These are phyloP conservation scores for Collybia nuda DNA, from an alignment of 768 basidiomycete genomes.

Conservation along the genomic window DNA sequence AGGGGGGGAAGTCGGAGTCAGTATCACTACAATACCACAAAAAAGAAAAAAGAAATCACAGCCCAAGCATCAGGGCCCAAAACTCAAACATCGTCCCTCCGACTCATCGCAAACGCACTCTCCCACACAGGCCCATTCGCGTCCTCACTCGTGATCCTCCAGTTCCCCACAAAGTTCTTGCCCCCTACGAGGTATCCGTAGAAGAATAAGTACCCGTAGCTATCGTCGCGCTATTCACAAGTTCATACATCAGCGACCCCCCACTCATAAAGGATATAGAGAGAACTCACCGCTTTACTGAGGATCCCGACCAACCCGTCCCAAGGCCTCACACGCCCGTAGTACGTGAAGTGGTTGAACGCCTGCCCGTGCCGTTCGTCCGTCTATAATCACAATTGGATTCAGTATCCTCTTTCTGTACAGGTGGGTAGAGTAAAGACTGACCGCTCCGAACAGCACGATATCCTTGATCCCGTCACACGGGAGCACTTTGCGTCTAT, in stretches of 20 bases:
- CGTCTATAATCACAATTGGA: too few species aligned
- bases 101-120: constrained; percentile 62
- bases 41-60: too few species aligned
- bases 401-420: too few species aligned
- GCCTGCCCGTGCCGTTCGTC: constrained; percentile 36
- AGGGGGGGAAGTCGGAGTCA: too few species aligned
- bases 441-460: too few species aligned
- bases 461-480: too few species aligned
- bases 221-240: constrained; percentile 12
- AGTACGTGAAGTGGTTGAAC: constrained; percentile 46
- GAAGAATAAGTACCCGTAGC: constrained; percentile 45
- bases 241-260: too few species aligned
- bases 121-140: constrained; percentile 54
- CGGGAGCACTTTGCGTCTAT: too few species aligned
- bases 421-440: too few species aligned
- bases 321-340: constrained; percentile 59
- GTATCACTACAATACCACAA: too few species aligned
- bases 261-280: not conserved
- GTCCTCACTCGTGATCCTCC: constrained; percentile 54
- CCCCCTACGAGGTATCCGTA: constrained; percentile 71
- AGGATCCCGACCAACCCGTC: constrained; percentile 59
- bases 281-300: constrained; percentile 31
- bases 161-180: constrained; percentile 69
- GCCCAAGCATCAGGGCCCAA: too few species aligned
- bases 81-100: constrained; percentile 25